phyloP scores from a whole-genome alignment of 2,329 filamentous ascomycete species.

The Aspergillus fijiensis region DNA sequence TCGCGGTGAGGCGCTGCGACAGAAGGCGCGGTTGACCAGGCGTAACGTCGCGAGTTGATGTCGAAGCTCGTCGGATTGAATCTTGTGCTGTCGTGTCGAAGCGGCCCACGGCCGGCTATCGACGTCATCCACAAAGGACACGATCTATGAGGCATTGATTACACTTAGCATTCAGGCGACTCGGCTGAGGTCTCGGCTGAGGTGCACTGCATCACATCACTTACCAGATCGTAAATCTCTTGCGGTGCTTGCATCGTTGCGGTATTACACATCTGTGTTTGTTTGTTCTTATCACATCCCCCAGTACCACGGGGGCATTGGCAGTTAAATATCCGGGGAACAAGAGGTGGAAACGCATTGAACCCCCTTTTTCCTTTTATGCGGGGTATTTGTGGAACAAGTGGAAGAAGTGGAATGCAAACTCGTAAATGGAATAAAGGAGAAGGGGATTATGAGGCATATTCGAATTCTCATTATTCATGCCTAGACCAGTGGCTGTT shows the following conservation, averaged over 20 bases:
- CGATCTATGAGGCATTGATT: not conserved
- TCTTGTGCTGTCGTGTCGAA: not conserved
- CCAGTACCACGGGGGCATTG: not conserved
- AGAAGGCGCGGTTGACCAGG: not conserved
- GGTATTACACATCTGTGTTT: not conserved
- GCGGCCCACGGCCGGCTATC: not conserved
- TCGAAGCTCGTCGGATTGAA: not conserved
- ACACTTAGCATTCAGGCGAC: not conserved
- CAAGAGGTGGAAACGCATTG: not conserved
- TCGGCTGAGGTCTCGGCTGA: too few species aligned
- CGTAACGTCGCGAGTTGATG: not conserved
- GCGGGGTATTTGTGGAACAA: not conserved
- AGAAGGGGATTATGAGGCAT: not conserved
- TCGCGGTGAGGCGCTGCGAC: not conserved
- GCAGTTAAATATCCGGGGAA: not conserved
- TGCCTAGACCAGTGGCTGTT: not conserved
- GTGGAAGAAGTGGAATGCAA: too few species aligned
- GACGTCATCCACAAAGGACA: not conserved
- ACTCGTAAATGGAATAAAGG: too few species aligned
- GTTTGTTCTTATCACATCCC: not conserved
- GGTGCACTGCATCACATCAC: not conserved
- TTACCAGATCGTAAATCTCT: not conserved
- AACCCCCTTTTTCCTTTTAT: not conserved
- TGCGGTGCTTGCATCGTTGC: not conserved
- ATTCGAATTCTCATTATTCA: not conserved